These are phyloP conservation scores for Chlorella sp. DNA, from an alignment of 139 green algal genomes.

Conservation along the genomic window DNA sequence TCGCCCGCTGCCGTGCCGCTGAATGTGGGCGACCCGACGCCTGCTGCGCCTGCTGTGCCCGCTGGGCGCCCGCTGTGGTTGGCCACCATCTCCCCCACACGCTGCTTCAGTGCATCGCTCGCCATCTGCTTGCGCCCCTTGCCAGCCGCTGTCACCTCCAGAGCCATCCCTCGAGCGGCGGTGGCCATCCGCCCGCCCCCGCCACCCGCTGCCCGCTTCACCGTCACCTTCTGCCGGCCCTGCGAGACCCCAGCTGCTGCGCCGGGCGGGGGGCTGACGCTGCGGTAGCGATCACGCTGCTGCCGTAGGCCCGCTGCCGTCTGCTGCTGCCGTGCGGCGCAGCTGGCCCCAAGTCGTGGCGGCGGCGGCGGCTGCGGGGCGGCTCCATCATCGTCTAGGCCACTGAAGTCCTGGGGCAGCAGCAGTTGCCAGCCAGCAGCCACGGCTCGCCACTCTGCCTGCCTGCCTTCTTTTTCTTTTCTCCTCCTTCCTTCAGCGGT, in stretches of 20 bases:
- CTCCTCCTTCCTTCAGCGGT: too few species aligned
- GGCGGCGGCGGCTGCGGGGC: not conserved
- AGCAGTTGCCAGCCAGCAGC: too few species aligned
- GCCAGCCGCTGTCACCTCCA: slow-evolving; percentile 13
- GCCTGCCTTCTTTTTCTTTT: too few species aligned
- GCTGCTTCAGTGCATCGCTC: slow-evolving; percentile 14
- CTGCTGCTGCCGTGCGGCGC: slow-evolving; percentile 3
- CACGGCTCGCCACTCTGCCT: too few species aligned
- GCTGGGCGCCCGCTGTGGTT: not conserved
- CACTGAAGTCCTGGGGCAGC: slow-evolving; percentile 32
- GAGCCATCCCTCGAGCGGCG: not conserved
- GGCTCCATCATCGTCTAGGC: not conserved
- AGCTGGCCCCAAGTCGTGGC: too few species aligned
- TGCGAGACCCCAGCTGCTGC: slow-evolving; percentile 2
- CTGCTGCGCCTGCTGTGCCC: not conserved
- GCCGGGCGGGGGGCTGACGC: not conserved
- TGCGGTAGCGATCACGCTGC: not conserved
- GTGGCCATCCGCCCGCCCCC: slow-evolving; percentile 8
- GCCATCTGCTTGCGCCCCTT: slow-evolving; percentile 38
- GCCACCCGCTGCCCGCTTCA: not conserved
- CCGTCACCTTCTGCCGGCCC: not conserved
- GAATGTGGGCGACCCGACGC: not conserved
- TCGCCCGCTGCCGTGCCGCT: not conserved
- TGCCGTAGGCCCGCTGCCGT: not conserved
- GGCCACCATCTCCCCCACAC: slow-evolving; percentile 3